A percentile compares a stretch with the other conserved stretches of the same genome.
These are phyloP conservation scores for Fusarium fujikuroi DNA, from an alignment of 2,329 filamentous ascomycete genomes.

Conservation along the genomic window DNA sequence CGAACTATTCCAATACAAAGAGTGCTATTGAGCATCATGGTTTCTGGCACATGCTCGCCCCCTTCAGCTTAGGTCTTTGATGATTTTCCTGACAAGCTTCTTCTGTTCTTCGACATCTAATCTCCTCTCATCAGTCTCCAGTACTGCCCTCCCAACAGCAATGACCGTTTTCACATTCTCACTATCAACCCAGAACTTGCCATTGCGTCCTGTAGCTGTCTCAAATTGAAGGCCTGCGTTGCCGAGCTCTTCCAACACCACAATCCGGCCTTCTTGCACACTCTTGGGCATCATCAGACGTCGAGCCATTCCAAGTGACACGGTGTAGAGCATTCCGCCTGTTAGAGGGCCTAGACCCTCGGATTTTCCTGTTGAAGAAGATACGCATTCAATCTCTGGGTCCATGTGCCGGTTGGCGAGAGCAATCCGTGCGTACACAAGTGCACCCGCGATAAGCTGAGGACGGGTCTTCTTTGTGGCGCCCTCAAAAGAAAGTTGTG, in stretches of 20 bases:
- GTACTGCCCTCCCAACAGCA: slow-evolving; percentile 80
- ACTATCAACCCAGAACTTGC: slow-evolving; percentile 90
- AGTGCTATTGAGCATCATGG: slow-evolving; percentile 27
- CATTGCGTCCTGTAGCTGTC: slow-evolving; percentile 92
- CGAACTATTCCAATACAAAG: slow-evolving; percentile 36
- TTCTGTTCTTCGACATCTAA: slow-evolving; percentile 74
- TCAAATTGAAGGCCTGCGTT: slow-evolving; percentile 85
- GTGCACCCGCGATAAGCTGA: slow-evolving; percentile 75
- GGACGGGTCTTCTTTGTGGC: slow-evolving; percentile 93
- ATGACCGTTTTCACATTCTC: slow-evolving; percentile 78
- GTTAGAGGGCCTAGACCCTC: slow-evolving; percentile 87
- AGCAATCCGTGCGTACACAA: slow-evolving; percentile 89
- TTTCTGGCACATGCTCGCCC: neutral
- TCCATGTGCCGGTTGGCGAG: slow-evolving; percentile 86
- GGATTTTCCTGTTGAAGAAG: slow-evolving; percentile 84
- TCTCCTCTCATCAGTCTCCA: slow-evolving; percentile 77
- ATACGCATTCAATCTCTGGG: slow-evolving; percentile 89
- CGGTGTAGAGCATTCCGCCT: slow-evolving; percentile 85
- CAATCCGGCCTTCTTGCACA: slow-evolving; percentile 70
- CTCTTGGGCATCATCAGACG: slow-evolving; percentile 75
- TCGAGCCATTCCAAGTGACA: slow-evolving; percentile 85
- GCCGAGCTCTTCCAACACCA: slow-evolving; percentile 83
- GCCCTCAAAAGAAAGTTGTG: slow-evolving; percentile 90
- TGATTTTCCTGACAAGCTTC: slow-evolving; percentile 73
- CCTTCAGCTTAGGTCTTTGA: slow-evolving; percentile 66